Evolutionary conservation across 1,284 basidiomycete species (phyloP), one percentile per base, ranked within the genome.

Genomic region (Bondarzewia mesenterica): DNA sequence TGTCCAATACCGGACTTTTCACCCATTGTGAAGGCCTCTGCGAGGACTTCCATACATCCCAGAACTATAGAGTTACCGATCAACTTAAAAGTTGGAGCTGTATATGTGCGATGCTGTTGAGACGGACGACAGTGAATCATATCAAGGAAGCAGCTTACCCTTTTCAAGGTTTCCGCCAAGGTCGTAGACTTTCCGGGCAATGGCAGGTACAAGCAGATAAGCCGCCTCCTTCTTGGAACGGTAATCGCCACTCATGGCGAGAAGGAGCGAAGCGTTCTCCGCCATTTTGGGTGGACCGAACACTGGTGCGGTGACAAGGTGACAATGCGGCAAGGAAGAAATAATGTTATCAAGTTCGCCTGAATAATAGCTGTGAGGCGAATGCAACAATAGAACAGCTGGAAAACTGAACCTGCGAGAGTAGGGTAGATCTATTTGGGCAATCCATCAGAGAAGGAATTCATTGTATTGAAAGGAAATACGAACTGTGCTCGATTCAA

Each of bases 231-330:
- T 89, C 72, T 93, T 93, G 42, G 83, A 83, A 50, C 80, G 79
- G 62, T 90, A 86, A 61, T 92, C 85, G 7, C 92, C 93, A 2
- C 84, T 82, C 71, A 93, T 84, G 44, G 85, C 77, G 47, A 92
- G 74, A 39, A 94, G 62, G 15, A 95, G 77, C 49, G 82, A 74
- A 1, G 80, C 84, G 12, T 71, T 73, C 25, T 83, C 79, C 0
- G 92, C 92, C 18, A 75, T 78, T 12, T 70, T 62, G 26, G 85
- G 80, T 6, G 82, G 73, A 10, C 90, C 92, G 54, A 94, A 90
- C 7, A 93, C 84, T 4, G 91, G 92, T 32, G 80, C 80, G 26
- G 85, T 80, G 51, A 95, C 75, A 59, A 92, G 80, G 57, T 76
- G 77, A 41, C 79, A 73, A 57, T 82, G 76, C 1, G 77, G 77